Base-by-base conservation (phyloP, 1,139 yeast genomes). In the Hyphopichia pseudoburtonii region DNA sequence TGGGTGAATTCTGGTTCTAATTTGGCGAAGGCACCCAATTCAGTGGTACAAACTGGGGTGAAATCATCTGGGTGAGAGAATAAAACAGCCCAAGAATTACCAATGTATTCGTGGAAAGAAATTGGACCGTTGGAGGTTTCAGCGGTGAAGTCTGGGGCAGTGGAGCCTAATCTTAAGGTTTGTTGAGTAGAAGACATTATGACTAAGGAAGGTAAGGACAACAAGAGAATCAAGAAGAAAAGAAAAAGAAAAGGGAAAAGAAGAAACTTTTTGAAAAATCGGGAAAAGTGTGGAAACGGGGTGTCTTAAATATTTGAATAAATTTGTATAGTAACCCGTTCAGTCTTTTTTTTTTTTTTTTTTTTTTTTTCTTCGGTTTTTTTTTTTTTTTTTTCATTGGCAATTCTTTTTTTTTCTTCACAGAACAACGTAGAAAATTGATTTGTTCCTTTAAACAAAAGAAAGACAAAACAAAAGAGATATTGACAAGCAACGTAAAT, bases 21-120 rank as follows among this genome's bases (percentile, higher is more conserved):
- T 60, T 82, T 80, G 52, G 92, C 89, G 54, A 86, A 85, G 9
- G 94, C 95, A 45, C 95, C 95, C 48, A 86, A 74, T 69, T 86
- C 95, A 41, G 95, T 86, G 49, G 95, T 86, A 68, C 95, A 86
- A 36, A 86, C 92, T 38, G 95, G 95, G 34, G 95, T 86, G 71
- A 82, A 85, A 57, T 85, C 94, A 56, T 82, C 94, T 44, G 95
- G 95, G 64, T 86, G 95, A 28, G 90, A 82, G 68, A 86, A 86
- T 52, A 86, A 73, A 40, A 86, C 78, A 39, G 78, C 82, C 95
- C 95, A 86, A 42, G 77, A 66, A 62, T 80, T 79, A 32, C 87
- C 89, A 44, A 82, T 73, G 69, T 70, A 86, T 48, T 84, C 81
- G 66, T 86, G 86, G 75, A 86, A 86, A 51, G 76, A 78, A 53